phyloP scores from a whole-genome alignment of 352 stramenopile species.

The Phytophthora parvispora region DNA sequence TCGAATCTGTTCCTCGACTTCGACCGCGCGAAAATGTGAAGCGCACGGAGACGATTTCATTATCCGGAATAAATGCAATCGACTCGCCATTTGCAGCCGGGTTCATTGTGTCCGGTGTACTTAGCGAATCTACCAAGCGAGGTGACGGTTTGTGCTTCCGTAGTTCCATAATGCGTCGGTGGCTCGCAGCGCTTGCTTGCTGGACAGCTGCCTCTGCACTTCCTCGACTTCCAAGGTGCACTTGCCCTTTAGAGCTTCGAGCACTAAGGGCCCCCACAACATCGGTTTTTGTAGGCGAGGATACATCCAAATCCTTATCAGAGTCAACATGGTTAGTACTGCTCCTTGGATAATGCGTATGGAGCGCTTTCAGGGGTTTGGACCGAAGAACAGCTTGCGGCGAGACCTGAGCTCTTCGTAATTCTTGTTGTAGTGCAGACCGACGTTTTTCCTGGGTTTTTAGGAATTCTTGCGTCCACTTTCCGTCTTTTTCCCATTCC shows the following conservation, averaged over 20 bases:
- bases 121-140: no score
- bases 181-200: constrained; percentile 55
- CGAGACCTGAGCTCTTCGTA: constrained; percentile 52
- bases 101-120: not conserved
- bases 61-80: constrained; percentile 31
- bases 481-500: constrained; percentile 78
- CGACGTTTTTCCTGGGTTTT: constrained; percentile 66
- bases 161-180: constrained; percentile 68
- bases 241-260: constrained; percentile 21
- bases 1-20: constrained; percentile 8
- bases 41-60: constrained; percentile 57
- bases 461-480: constrained; percentile 78
- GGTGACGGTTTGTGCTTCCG: constrained; percentile 42
- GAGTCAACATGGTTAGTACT: constrained; percentile 6
- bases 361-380: constrained; percentile 33
- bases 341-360: constrained; percentile 16
- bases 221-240: constrained; percentile 1
- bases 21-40: constrained; percentile 65
- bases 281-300: not conserved
- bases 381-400: constrained; percentile 50
- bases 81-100: not conserved
- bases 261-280: constrained; percentile 7
- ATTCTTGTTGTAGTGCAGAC: constrained; percentile 61
- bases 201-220: not conserved
- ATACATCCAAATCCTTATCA: constrained; percentile 9